Conservation (phyloP, 805 yeast genomes). For the Kuraishia cidri region DNA sequence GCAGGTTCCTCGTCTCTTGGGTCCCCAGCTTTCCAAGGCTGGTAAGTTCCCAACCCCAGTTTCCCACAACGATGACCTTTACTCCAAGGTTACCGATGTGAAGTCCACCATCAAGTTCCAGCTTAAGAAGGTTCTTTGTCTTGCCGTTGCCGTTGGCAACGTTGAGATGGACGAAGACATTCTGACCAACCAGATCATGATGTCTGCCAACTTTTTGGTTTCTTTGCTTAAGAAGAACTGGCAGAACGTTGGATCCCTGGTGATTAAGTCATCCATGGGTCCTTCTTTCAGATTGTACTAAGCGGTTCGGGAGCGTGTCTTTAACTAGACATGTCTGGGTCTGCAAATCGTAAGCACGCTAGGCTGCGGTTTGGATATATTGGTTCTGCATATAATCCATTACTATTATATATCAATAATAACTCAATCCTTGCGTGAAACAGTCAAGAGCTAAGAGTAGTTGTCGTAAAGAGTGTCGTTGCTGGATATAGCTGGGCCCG, state of each 20-base stretch:
- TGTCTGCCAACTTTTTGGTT: slow-evolving; percentile 98
- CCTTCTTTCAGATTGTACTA: slow-evolving; percentile 99
- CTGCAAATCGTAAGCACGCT: no score
- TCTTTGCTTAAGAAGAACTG: slow-evolving; percentile 99
- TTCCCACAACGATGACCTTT: slow-evolving; percentile 97
- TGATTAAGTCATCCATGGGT: slow-evolving; percentile 99
- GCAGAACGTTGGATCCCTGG: slow-evolving; percentile 99
- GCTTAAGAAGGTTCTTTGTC: slow-evolving; percentile 98
- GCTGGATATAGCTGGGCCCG: no score
- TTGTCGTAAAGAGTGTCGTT: no score
- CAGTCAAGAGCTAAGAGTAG: no score
- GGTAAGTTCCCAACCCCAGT: slow-evolving; percentile 99
- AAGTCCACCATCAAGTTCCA: slow-evolving; percentile 99
- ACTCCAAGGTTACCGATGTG: slow-evolving; percentile 92
- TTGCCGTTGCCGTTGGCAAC: slow-evolving; percentile 99
- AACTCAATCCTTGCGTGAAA: no score
- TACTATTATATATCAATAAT: no score
- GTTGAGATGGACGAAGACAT: slow-evolving; percentile 98
- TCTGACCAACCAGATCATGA: slow-evolving; percentile 94
- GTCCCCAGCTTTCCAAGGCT: slow-evolving; percentile 99
- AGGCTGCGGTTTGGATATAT: no score
- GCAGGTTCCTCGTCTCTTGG: slow-evolving; percentile 99
- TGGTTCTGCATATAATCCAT: no score
- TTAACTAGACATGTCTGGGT: no score
- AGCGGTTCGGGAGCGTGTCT: no score